Evolutionary conservation across 805 yeast genomes (phyloP).

Genomic region (Saccharomycopsis babjevae): DNA sequence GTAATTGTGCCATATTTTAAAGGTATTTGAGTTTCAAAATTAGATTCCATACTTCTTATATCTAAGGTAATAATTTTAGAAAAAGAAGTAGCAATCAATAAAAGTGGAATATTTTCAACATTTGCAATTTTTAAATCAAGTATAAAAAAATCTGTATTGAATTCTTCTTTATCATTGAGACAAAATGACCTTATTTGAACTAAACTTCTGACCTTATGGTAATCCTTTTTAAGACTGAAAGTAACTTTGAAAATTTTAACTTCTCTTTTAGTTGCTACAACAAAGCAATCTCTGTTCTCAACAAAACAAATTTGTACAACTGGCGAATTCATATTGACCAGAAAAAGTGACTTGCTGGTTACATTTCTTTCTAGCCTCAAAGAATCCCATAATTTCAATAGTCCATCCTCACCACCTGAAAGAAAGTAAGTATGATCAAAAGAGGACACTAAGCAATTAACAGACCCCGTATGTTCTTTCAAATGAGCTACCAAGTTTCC

Average conservation of each 20-base stretch:
- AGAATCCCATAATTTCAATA: constrained; percentile 70
- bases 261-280: constrained; percentile 36
- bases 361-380: constrained; percentile 53
- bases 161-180: constrained; percentile 30
- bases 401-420: constrained; percentile 71
- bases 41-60: constrained; percentile 42
- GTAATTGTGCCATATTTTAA: constrained; percentile 57
- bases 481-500: constrained; percentile 55
- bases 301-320: constrained; percentile 44
- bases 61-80: constrained; percentile 47
- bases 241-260: constrained; percentile 30
- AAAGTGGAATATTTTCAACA: constrained; percentile 29
- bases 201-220: constrained; percentile 18
- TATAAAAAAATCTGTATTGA: constrained; percentile 33
- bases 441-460: constrained; percentile 49
- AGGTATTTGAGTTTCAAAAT: constrained; percentile 39
- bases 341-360: constrained; percentile 37
- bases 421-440: constrained; percentile 58
- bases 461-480: constrained; percentile 47
- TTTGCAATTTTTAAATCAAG: constrained; percentile 2
- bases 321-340: constrained; percentile 38
- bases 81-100: constrained; percentile 43
- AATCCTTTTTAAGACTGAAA: constrained; percentile 12
- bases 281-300: constrained; percentile 46
- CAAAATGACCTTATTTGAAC: constrained; percentile 17